Evolutionary conservation across 129 eudicot species (phyloP).

Genomic region (Escallonia rubra): DNA sequence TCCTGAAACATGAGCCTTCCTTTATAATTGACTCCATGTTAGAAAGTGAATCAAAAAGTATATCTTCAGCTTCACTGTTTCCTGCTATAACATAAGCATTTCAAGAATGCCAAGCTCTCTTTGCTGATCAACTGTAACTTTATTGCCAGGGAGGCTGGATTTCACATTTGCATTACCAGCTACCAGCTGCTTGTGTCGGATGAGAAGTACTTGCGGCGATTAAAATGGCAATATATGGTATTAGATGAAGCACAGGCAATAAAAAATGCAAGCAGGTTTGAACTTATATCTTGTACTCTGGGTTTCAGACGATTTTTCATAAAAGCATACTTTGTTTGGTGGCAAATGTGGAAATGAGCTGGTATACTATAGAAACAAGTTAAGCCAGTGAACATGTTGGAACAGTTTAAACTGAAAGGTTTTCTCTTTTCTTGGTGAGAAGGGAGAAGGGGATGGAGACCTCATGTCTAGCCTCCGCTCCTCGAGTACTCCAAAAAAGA

Average conservation of each 20-base stretch:
- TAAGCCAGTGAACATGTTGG: too few relatives aligned
- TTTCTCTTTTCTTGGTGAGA: too few relatives aligned
- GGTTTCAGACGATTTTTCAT: too few relatives aligned
- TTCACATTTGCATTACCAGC: slow-evolving; percentile 96
- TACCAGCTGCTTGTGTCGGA: slow-evolving; percentile 91
- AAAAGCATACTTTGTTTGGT: too few relatives aligned
- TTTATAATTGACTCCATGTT: too few relatives aligned
- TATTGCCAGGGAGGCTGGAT: slow-evolving; percentile 82
- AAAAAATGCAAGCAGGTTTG: slow-evolving; percentile 87
- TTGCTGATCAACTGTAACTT: slow-evolving; percentile 13
- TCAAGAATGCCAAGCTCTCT: background rate
- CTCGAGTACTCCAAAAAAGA: too few relatives aligned
- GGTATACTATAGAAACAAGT: too few relatives aligned
- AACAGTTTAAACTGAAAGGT: too few relatives aligned
- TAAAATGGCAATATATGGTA: slow-evolving; percentile 98
- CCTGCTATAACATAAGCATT: slow-evolving; percentile 1
- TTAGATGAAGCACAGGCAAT: slow-evolving; percentile 99
- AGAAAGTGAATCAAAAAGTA: background rate
- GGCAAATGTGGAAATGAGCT: too few relatives aligned
- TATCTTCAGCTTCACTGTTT: background rate
- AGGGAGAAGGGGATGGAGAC: too few relatives aligned
- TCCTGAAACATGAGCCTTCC: too few relatives aligned
- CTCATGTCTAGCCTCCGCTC: too few relatives aligned
- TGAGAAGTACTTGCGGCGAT: slow-evolving; percentile 88
- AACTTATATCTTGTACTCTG: slow-evolving; percentile 1